Base-by-base conservation (phyloP, 805 yeast genomes). In the Saccharomycopsis sp. region DNA sequence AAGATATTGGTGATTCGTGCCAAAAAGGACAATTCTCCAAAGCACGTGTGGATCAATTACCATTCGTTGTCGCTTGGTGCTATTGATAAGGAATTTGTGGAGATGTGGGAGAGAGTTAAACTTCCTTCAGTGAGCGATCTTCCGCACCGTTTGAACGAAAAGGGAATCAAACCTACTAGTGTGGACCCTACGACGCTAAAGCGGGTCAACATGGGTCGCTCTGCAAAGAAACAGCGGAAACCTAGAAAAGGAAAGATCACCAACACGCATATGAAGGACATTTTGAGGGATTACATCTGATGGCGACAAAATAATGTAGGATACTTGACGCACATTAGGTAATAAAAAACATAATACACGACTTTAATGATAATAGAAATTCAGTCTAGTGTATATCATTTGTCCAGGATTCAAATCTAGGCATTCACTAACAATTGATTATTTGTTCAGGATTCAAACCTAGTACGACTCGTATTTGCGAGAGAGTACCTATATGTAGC, bases 151-250 rank as follows among this genome's bases (percentile, higher is more conserved):
- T 77, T 94, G 62, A 80, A 86, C 59, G 89, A 84, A 60, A 84
- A 88, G 60, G 92, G 97, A n/a, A 79, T 94, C 70, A 94, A 91
- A 70, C 99, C 99, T 8, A 92, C 98, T 0, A 87, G 94, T 67
- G 94, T 91, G n/a, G 99, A 94, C 69, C 98, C 99, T n/a, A 89
- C 91, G 48, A 81, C 88, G n/a, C 73, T 91, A 60, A 89, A 85
- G 71, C 86, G 84, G 68, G 81, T 80, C 57, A 81, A 80, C 51
- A 78, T 76, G 47, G 72, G 77, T 1, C 75, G 73, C 34, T 80
- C 78, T 54, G 85, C 82, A 63, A 82, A 87, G 70, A 92, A 91
- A 73, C 91, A 87, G 70, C 90, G 90, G 80, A 91, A 89, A 72
- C 89, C 95, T 54, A 83, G 98, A 72, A 81, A 91, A 68, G 95